Evolutionary conservation across 2,329 filamentous ascomycete genomes (phyloP), one percentile per base, ranked within the genome.

Genomic region (Xylaria sp.): DNA sequence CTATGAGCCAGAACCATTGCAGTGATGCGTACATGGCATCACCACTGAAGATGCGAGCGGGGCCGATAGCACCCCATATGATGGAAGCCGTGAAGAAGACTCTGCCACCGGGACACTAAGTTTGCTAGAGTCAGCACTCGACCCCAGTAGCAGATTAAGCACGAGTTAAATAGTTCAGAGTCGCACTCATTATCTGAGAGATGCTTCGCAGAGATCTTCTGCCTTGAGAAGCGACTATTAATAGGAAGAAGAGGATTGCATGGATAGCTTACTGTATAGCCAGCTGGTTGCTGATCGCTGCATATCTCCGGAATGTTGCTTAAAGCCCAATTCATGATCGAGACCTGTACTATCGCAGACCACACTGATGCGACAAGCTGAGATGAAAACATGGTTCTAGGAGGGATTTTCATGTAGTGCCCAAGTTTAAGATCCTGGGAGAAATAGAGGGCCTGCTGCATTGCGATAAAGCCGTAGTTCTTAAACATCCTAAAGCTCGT

Each of bases 31-130:
- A 92, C 7, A 90, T 78, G 21, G 86, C 83, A 2, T 82, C 82
- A 1, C 82, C 78, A 45, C 84, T 87, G 75, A 92, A 92, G 73
- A 92, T 89, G 49, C 89, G 85, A 1, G 80, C 78, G 0, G 90
- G 90, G 0, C 90, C 90, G 62, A 92, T 91, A 58, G 88, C 83
- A 61, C 90, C 90, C 89, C 89, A 91, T 70, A 91, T 85, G 51
- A 91, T 81, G 3, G 88, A 91, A 1, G 87, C 86, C 1, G 87
- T 91, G 78, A 89, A 92, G 76, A 85, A 85, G 58, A 85, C 83
- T 61, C 80, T 82, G 52, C 82, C 82, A 54, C 79, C 79, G 7
- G 84, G 81, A 70, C 84, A 87, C 28, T 31, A 31, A 31, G 28
- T 31, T 31, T 31, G 9, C 9, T 31, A 31, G 28, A 31, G 28